Conservation (phyloP, 1,284 basidiomycete species). For the Malassezia pachydermatis region DNA sequence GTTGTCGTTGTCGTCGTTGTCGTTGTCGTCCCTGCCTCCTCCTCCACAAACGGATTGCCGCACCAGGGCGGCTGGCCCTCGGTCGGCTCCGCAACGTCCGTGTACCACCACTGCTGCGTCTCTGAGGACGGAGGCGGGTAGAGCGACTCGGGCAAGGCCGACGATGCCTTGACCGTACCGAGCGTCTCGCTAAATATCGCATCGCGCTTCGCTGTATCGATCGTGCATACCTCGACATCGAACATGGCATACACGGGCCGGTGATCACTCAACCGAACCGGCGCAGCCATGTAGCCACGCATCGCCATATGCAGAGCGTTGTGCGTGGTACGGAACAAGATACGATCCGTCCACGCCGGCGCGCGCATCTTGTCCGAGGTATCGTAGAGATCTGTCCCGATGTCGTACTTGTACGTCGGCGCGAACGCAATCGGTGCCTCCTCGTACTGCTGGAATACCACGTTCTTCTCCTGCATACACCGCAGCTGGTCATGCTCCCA, state of each 20-base stretch:
- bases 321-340: conserved; percentile 66
- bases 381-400: conserved; percentile 70
- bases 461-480: conserved; percentile 17
- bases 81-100: neutral
- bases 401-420: conserved; percentile 79
- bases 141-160: neutral
- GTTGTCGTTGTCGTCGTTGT: neutral
- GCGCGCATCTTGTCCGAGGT: conserved; percentile 90
- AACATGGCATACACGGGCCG: conserved; percentile 84
- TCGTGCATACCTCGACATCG: conserved; percentile 62
- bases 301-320: conserved; percentile 57
- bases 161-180: neutral
- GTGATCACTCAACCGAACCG: conserved; percentile 66
- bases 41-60: conserved; percentile 7
- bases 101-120: conserved; percentile 14
- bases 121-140: conserved; percentile 4
- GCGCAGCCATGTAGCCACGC: conserved; percentile 21
- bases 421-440: conserved; percentile 80
- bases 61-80: neutral
- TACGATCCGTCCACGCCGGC: conserved; percentile 72
- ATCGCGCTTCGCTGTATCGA: conserved; percentile 66
- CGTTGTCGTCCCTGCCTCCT: neutral
- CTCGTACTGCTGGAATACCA: conserved; percentile 69
- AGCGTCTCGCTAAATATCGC: conserved; percentile 57
- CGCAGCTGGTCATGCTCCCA: conserved; percentile 59